Evolutionary conservation across 768 basidiomycete species (phyloP).

Genomic region (Leucosporidium yakuticum): DNA sequence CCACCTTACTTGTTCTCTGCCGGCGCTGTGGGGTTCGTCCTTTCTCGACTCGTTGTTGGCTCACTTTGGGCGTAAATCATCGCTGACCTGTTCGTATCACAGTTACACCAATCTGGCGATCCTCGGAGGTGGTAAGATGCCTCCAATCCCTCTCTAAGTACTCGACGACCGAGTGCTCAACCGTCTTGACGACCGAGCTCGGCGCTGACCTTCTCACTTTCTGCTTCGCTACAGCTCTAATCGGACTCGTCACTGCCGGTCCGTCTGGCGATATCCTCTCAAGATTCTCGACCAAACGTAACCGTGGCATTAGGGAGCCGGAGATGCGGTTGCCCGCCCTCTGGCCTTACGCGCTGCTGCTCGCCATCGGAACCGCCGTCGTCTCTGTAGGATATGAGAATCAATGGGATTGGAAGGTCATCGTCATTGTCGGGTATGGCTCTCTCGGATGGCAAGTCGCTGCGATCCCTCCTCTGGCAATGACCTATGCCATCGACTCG

Average conservation of each 20-base stretch:
- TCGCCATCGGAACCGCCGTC: not conserved
- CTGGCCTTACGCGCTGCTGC: not conserved
- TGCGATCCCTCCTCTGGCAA: not conserved
- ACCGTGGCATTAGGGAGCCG: not conserved
- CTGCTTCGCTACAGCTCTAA: not conserved
- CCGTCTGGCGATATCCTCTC: not conserved
- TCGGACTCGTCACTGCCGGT: not conserved
- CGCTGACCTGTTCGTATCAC: not conserved
- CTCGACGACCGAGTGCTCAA: too few species aligned
- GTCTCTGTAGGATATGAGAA: not conserved
- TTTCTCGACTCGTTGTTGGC: too few species aligned
- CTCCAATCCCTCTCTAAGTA: too few species aligned
- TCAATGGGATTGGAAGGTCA: not conserved
- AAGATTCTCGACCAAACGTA: not conserved
- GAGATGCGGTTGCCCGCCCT: not conserved
- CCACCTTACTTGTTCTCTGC: not conserved
- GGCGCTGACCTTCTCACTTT: not conserved
- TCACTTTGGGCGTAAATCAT: too few species aligned
- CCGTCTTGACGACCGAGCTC: too few species aligned
- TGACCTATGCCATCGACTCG: not conserved
- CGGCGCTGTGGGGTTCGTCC: not conserved
- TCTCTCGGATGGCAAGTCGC: constrained; percentile 3
- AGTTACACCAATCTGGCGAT: too few species aligned
- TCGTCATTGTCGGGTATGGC: not conserved
- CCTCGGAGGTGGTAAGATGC: too few species aligned